A percentile compares a stretch with the other conserved stretches of the same genome.
Conservation (phyloP, 2,329 filamentous ascomycete genomes). For the Chrysoporthe deuterocubensis region DNA sequence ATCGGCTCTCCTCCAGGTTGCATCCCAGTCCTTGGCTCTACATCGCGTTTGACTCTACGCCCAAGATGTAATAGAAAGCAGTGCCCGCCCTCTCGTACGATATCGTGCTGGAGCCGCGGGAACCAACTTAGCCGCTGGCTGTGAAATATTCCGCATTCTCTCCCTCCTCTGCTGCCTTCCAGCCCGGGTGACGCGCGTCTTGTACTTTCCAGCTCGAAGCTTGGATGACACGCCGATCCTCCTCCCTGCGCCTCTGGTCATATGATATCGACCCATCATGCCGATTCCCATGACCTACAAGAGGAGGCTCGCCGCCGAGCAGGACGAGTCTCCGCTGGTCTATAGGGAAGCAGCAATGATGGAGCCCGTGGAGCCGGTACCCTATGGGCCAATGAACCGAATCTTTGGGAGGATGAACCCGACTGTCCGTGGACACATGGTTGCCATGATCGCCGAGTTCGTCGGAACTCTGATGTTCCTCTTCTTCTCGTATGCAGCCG, state of each 20-base stretch:
- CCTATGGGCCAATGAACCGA: slow-evolving; percentile 10
- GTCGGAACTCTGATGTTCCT: slow-evolving; percentile 59
- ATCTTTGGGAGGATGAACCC: slow-evolving; percentile 21
- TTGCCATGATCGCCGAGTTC: slow-evolving; percentile 53
- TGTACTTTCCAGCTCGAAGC: neutral
- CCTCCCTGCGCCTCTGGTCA: neutral
- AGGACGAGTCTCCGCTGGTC: slow-evolving; percentile 12
- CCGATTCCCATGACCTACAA: slow-evolving; percentile 12
- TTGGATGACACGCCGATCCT: neutral
- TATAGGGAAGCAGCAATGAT: slow-evolving; percentile 16
- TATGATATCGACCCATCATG: neutral
- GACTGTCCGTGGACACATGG: slow-evolving; percentile 34
- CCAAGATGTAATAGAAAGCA: neutral
- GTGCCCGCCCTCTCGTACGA: neutral
- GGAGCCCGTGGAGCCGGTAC: slow-evolving; percentile 14
- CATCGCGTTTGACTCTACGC: neutral
- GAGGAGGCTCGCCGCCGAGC: slow-evolving; percentile 1
- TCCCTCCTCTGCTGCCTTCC: neutral
- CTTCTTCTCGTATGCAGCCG: slow-evolving; percentile 41
- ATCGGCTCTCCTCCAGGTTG: neutral
- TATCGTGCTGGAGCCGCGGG: neutral
- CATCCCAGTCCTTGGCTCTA: neutral
- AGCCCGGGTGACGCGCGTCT: neutral
- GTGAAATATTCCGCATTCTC: neutral
- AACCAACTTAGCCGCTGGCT: neutral